These are phyloP conservation scores for Boletus subparvulus DNA, from an alignment of 768 basidiomycete genomes.

Conservation along the genomic window DNA sequence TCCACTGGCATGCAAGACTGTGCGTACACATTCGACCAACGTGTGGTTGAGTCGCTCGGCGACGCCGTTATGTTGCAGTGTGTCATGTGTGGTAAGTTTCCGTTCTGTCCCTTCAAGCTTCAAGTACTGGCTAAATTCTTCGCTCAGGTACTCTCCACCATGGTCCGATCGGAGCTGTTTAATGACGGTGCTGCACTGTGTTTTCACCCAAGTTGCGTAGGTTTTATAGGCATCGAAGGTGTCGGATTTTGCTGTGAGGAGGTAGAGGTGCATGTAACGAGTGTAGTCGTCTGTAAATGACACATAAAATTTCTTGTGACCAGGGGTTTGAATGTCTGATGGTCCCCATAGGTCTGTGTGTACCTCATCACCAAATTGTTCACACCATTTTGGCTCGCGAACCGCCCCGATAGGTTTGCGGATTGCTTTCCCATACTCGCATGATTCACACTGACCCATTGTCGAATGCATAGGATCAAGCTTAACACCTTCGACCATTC, in stretches of 20 bases:
- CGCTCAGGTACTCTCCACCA: neutral
- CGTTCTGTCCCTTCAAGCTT: neutral
- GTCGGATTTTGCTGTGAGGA: neutral
- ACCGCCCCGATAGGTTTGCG: neutral
- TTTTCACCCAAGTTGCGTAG: neutral
- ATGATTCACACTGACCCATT: neutral
- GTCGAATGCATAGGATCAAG: too few species aligned
- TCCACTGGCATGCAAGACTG: neutral
- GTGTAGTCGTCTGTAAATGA: neutral
- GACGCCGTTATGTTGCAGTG: neutral
- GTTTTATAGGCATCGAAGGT: neutral
- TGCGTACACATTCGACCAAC: too few species aligned
- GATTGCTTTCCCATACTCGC: neutral
- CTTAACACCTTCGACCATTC: too few species aligned
- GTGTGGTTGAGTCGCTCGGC: too few species aligned
- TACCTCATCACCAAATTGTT: neutral
- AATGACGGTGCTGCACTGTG: neutral
- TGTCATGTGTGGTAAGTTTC: neutral
- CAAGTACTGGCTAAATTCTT: neutral
- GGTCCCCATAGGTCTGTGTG: neutral
- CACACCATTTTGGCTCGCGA: neutral
- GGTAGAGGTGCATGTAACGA: neutral
- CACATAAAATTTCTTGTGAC: neutral
- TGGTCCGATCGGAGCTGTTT: neutral
- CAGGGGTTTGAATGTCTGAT: neutral